Percentiles rank a stretch among this genome's conserved stretches.
These are phyloP conservation scores for Juncus inflexus DNA, from an alignment of 176 grass and related monocot species.

Conservation along the genomic window DNA sequence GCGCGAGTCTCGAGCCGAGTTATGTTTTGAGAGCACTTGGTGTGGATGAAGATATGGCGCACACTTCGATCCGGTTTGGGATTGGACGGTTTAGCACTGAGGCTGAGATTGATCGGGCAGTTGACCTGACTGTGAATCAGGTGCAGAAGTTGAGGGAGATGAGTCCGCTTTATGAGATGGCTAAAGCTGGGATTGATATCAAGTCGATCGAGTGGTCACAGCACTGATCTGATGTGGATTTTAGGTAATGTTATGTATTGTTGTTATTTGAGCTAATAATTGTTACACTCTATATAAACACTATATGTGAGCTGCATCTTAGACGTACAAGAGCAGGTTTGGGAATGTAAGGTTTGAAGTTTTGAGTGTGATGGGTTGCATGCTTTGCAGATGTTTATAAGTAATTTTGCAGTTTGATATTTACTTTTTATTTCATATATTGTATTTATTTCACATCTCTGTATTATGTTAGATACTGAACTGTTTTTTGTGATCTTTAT, in stretches of 20 bases:
- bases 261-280: no score
- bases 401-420: conserved; percentile 10
- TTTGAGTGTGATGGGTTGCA: no score
- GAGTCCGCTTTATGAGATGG: conserved; percentile 99
- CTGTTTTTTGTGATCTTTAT: no score
- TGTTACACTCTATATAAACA: no score
- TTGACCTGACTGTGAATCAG: conserved; percentile 69
- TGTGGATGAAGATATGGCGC: conserved; percentile 95
- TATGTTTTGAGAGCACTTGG: conserved; percentile 80
- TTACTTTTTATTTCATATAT: background rate
- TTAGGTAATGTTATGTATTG: no score
- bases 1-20: conserved; percentile 83
- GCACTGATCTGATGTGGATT: conserved; percentile 29
- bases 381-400: conserved; percentile 15
- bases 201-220: conserved; percentile 93
- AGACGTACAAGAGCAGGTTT: no score
- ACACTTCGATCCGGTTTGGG: conserved; percentile 92
- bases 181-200: conserved; percentile 79
- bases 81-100: conserved; percentile 91
- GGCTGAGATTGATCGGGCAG: conserved; percentile 75
- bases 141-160: conserved; percentile 89
- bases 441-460: no score
- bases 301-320: no score
- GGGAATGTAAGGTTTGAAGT: no score
- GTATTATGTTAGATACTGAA: no score